Percentiles rank a stretch among this genome's conserved stretches.
Evolutionary conservation across 2,329 filamentous ascomycete genomes (phyloP).

Genomic region (Trichoderma simmonsii): DNA sequence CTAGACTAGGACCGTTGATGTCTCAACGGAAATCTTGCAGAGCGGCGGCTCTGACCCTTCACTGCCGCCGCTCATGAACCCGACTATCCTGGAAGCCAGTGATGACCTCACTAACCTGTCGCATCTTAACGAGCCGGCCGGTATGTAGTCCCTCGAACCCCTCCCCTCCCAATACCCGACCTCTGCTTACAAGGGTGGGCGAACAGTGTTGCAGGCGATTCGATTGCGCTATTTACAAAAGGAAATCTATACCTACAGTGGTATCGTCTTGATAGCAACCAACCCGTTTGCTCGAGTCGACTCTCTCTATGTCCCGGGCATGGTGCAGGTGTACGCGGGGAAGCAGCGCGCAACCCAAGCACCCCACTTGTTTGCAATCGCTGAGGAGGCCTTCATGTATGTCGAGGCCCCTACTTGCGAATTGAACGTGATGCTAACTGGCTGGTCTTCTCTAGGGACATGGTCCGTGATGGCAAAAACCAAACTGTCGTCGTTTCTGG

Average conservation of each 20-base stretch:
- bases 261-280: constrained; percentile 96
- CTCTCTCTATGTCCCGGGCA: constrained; percentile 95
- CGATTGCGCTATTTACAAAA: constrained; percentile 96
- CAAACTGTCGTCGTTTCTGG: constrained; percentile 99
- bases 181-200: constrained; percentile 25
- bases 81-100: constrained; percentile 95
- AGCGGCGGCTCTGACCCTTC: constrained; percentile 67
- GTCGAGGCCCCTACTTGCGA: constrained; percentile 29
- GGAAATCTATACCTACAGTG: constrained; percentile 99
- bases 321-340: constrained; percentile 99
- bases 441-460: constrained; percentile 61
- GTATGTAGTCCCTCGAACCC: constrained; percentile 46
- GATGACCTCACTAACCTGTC: constrained; percentile 97
- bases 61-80: constrained; percentile 94
- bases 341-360: constrained; percentile 96
- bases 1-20: constrained; percentile 76
- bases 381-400: constrained; percentile 96
- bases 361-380: constrained; percentile 96
- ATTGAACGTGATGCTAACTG: constrained; percentile 36
- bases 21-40: constrained; percentile 72
- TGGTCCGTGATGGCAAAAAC: constrained; percentile 93
- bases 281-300: constrained; percentile 98
- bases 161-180: constrained; percentile 5
- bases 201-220: constrained; percentile 88
- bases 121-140: constrained; percentile 96